Base-by-base conservation (phyloP, 345 rosid genomes). In the Euphorbia lathyris region DNA sequence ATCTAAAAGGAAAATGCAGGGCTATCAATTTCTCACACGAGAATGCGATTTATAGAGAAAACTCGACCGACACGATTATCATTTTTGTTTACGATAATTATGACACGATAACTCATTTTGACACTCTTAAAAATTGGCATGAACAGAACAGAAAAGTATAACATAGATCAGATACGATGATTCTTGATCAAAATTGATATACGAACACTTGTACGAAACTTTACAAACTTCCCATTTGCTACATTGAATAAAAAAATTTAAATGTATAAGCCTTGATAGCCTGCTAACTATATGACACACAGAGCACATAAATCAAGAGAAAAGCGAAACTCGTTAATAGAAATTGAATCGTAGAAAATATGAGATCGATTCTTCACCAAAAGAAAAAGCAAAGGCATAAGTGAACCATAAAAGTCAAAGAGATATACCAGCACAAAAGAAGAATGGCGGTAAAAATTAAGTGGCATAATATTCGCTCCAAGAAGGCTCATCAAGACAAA, bases 401-500 rank as follows among this genome's bases (percentile, higher is more conserved):
- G n/a, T 13, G 42, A 19, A 19, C 4, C 32, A n/a, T n/a, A 47
- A 26, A 57, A 62, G 63, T 56, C 50, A 58, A 40, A 72, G 74
- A 65, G 25, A 78, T 29, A 40, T 84, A 90, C 99, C 97, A 75
- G 84, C 60, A 86, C 89, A 62, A 96, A 77, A 57, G 89, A 88
- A 65, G 99, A 96, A 86, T 96, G 97, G 66, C 92, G 87, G 77
- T 90, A 96, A 85, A 96, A 90, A 78, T 89, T 92, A 84, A 90
- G 98, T 80, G 99, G 99, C 88, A 85, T 83, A 52, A 96, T 83
- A 80, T 80, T 92, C 23, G 99, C 94, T 84, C 99, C 99, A 83
- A 96, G 98, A 71, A 96, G 97, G 86, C 97, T 85, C 96, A 92
- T 96, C 74, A 96, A 60, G 61, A 87, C 83, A 65, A 88, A 90